Evolutionary conservation across 2,329 filamentous ascomycete species (phyloP).

Genomic region (Capronia epimyces): DNA sequence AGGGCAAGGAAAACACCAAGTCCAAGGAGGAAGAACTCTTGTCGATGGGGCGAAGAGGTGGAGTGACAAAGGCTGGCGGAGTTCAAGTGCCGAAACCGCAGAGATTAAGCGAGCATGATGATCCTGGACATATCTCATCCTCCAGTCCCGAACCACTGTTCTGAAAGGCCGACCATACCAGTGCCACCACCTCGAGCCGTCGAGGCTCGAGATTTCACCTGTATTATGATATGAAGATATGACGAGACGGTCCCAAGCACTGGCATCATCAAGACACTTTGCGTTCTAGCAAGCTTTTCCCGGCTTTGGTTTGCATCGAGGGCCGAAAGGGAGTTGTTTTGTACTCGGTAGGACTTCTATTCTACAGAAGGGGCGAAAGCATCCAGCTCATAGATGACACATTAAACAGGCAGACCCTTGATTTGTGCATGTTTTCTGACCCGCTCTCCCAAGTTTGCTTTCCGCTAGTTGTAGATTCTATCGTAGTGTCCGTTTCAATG

Average conservation of each 20-base stretch:
- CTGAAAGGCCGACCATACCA: constrained; percentile 3
- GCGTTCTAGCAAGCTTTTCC: background rate
- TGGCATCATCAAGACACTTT: constrained; percentile 5
- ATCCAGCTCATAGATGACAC: too few species aligned
- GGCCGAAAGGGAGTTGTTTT: too few species aligned
- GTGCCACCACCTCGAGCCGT: background rate
- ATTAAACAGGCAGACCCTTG: too few species aligned
- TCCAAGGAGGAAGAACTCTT: constrained; percentile 24
- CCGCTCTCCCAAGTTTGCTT: too few species aligned
- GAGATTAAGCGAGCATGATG: constrained; percentile 18
- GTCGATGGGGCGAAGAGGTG: constrained; percentile 23
- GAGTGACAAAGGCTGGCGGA: constrained; percentile 27
- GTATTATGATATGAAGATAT: constrained; percentile 8
- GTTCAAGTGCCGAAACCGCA: constrained; percentile 23
- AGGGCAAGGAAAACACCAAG: constrained; percentile 14
- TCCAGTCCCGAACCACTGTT: constrained; percentile 24
- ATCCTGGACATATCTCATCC: constrained; percentile 9
- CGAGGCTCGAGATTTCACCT: background rate
- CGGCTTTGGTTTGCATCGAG: background rate
- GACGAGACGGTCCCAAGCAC: constrained; percentile 11
- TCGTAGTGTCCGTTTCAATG: too few species aligned
- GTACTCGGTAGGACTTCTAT: too few species aligned
- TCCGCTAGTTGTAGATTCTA: too few species aligned
- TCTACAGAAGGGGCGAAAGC: too few species aligned
- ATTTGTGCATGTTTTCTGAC: too few species aligned